A percentile compares a stretch with the other conserved stretches of the same genome.
Conservation (phyloP, 495 filamentous ascomycete species). For the Podospora didyma region DNA sequence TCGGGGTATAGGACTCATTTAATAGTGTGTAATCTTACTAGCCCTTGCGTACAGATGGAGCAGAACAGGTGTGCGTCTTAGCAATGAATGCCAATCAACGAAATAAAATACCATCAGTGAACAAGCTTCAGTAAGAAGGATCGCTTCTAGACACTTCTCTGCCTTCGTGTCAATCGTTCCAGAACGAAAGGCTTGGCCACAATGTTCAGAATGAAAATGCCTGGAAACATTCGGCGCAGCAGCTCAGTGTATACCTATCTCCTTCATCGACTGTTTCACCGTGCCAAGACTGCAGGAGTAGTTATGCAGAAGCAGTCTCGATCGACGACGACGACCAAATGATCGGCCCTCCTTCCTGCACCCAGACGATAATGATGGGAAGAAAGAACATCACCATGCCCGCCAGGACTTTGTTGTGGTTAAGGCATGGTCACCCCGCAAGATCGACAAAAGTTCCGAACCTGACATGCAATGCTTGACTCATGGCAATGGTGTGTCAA, state of each 20-base stretch:
- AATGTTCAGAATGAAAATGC: background rate
- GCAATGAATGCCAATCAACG: no score
- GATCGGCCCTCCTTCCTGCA: background rate
- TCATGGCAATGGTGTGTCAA: background rate
- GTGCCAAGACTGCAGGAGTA: slow-evolving; percentile 13
- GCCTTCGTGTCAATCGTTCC: background rate
- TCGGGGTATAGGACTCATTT: no score
- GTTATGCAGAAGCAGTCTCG: slow-evolving; percentile 7
- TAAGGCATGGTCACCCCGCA: slow-evolving; percentile 1
- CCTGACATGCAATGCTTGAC: background rate
- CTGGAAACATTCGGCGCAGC: no score
- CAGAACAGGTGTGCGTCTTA: no score
- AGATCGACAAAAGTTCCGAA: slow-evolving; percentile 7
- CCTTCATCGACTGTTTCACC: slow-evolving; percentile 18
- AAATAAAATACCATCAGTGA: no score
- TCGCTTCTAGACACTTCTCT: background rate
- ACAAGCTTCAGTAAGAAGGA: background rate
- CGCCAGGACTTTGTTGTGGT: background rate
- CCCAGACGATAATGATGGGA: background rate
- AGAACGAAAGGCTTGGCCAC: background rate
- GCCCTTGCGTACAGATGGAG: no score
- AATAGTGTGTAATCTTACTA: no score
- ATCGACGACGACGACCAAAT: background rate
- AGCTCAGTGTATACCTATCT: no score
- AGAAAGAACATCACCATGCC: background rate